Conservation (phyloP, 169 alveolate genomes). For the Plasmodium adleri region DNA sequence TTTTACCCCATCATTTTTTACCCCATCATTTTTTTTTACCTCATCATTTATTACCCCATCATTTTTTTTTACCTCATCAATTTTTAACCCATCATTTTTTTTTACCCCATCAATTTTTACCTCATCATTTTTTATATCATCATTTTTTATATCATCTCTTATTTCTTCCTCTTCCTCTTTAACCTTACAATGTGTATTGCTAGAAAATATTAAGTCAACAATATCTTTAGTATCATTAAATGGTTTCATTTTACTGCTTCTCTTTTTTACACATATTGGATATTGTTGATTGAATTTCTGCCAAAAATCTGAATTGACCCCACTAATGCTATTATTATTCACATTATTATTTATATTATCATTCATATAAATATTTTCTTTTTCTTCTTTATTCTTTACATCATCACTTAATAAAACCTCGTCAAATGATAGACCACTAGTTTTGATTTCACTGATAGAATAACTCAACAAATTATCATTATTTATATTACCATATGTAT, state of each 20-base stretch:
- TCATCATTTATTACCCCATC: no score
- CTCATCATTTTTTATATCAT: neutral
- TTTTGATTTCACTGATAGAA: conserved; percentile 1
- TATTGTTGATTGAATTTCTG: neutral
- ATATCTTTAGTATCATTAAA: conserved; percentile 31
- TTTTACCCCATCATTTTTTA: no score
- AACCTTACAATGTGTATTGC: neutral
- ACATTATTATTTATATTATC: no score
- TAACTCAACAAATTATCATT: neutral
- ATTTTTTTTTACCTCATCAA: no score
- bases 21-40: neutral
- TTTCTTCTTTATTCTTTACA: neutral
- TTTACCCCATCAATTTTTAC: neutral
- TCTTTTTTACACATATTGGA: neutral
- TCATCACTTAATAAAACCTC: no score
- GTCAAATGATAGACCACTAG: no score
- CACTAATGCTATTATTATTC: no score
- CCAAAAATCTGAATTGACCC: no score
- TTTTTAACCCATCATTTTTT: no score
- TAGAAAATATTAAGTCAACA: conserved; percentile 38
- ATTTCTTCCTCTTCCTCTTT: neutral
- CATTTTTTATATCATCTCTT: neutral
- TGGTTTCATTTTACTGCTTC: neutral
- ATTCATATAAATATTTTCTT: neutral
- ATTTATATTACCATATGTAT: neutral